phyloP scores from a whole-genome alignment of 805 yeast genomes.

The Wickerhamomyces tratensis region DNA sequence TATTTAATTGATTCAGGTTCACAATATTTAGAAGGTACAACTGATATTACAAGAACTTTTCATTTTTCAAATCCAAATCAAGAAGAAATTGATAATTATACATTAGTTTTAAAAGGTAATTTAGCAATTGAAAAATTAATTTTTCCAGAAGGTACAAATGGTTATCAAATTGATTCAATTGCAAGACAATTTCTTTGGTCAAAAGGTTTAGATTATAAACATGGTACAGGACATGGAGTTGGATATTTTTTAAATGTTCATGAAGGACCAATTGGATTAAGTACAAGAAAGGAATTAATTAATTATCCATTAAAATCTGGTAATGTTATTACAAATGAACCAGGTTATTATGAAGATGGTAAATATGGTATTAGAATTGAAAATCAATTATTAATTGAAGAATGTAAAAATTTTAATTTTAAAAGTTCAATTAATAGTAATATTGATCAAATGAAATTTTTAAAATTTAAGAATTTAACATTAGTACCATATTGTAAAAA shows the following conservation, averaged over 20 bases:
- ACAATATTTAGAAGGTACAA: slow-evolving; percentile 89
- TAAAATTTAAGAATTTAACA: slow-evolving; percentile 77
- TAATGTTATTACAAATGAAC: slow-evolving; percentile 81
- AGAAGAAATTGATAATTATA: slow-evolving; percentile 59
- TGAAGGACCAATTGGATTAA: slow-evolving; percentile 88
- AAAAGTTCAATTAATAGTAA: no score
- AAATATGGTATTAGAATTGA: slow-evolving; percentile 86
- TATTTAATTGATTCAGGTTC: slow-evolving; percentile 87
- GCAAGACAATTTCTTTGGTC: slow-evolving; percentile 81
- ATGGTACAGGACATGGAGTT: slow-evolving; percentile 98
- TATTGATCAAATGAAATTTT: slow-evolving; percentile 32
- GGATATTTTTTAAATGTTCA: slow-evolving; percentile 88
- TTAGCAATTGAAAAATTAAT: slow-evolving; percentile 72
- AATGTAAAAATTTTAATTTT: slow-evolving; percentile 8
- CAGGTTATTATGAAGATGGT: slow-evolving; percentile 90
- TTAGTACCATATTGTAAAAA: slow-evolving; percentile 75
- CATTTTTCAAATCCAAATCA: slow-evolving; percentile 50
- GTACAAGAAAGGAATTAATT: slow-evolving; percentile 36
- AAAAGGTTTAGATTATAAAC: slow-evolving; percentile 77
- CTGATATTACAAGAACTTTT: slow-evolving; percentile 87
- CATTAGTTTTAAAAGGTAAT: slow-evolving; percentile 87
- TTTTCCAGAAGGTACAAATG: slow-evolving; percentile 71
- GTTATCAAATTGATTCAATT: slow-evolving; percentile 66
- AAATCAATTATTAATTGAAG: slow-evolving; percentile 58
- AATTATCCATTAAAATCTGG: slow-evolving; percentile 53